Evolutionary conservation across 306 rosid species (phyloP), one percentile per base, ranked within the genome.

Genomic region (Vigna nakashimae): DNA sequence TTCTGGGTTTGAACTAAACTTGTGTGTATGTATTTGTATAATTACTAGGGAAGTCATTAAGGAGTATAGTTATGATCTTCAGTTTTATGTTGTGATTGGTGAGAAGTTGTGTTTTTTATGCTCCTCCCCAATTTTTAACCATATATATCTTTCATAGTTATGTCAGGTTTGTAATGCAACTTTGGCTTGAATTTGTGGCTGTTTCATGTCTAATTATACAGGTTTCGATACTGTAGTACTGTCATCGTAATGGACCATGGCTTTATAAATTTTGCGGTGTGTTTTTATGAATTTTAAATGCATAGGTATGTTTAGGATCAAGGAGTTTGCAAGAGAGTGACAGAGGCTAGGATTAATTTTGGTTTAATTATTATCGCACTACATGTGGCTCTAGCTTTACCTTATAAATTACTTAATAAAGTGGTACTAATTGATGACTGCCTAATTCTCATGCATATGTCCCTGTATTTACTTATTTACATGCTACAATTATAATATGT

Each of bases 91-190:
- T 75, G 56, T 74, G 77, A 82, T 88, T 71, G 76, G 68, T 38
- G 84, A 89, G 90, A 91, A 89, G 89, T 86, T 82, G 79, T 42
- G 84, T 87, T 84, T 87, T 90, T 53, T 84, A 81, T 75, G 68
- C 91, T 88, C 83, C 90, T 82, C 81, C 82, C 76, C 56, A 57
- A 62, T 34, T 73, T 75, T 60, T 50, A 30, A 77, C 53, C 65
- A 22, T 12, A 55, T 28, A 24, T 80, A 63, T 57, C 38, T 34
- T 43, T 30, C 8, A 67, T 50, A 26, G 34, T 49, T 82, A 42
- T 79, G 69, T 80, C 50, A 15, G 73, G 69, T 82, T 67, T 73
- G 64, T 16, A 76, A 73, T 72, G 43, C 50, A 73, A 46, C 72
- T 75, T 82, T 75, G 74, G 51, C 12, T 76, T 62, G n/a, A 52